Conservation (phyloP, 23 red algal species). For the Chondrus crispus region DNA sequence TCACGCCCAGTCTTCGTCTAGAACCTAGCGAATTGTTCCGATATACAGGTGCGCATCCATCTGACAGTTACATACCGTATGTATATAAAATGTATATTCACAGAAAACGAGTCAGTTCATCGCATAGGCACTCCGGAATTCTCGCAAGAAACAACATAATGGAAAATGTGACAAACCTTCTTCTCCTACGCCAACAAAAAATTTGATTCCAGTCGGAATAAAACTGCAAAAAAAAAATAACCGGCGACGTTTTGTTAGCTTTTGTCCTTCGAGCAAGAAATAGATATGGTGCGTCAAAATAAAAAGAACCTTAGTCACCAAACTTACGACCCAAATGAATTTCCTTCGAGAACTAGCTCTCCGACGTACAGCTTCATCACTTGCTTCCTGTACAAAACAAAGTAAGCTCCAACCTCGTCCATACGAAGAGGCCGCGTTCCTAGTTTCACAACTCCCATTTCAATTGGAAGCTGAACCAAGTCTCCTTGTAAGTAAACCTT, state of each 20-base stretch:
- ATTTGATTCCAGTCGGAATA: conserved; percentile 61
- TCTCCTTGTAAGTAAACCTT: conserved; percentile 59
- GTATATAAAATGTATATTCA: background rate
- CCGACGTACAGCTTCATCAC: conserved; percentile 57
- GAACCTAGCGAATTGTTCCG: conserved; percentile 17
- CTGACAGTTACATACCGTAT: background rate
- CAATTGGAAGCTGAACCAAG: conserved; percentile 44
- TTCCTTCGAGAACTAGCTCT: conserved; percentile 60
- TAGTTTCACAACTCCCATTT: conserved; percentile 60
- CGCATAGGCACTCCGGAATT: too few species aligned
- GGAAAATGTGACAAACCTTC: conserved; percentile 11
- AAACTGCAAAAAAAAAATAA: conserved; percentile 1
- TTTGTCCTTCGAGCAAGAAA: background rate
- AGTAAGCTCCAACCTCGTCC: conserved; percentile 31
- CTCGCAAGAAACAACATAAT: too few species aligned
- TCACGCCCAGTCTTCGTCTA: conserved; percentile 40
- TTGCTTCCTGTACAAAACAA: conserved; percentile 46
- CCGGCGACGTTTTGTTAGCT: background rate
- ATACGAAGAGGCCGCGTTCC: conserved; percentile 39
- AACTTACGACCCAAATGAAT: conserved; percentile 58
- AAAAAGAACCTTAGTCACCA: background rate
- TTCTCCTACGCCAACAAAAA: conserved; percentile 54
- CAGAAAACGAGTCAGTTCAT: background rate
- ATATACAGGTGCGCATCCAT: conserved; percentile 47
- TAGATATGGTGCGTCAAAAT: background rate